Percentiles rank a stretch among this genome's conserved stretches.
Evolutionary conservation across 2,329 filamentous ascomycete species (phyloP).

Genomic region (Periconia sp.): DNA sequence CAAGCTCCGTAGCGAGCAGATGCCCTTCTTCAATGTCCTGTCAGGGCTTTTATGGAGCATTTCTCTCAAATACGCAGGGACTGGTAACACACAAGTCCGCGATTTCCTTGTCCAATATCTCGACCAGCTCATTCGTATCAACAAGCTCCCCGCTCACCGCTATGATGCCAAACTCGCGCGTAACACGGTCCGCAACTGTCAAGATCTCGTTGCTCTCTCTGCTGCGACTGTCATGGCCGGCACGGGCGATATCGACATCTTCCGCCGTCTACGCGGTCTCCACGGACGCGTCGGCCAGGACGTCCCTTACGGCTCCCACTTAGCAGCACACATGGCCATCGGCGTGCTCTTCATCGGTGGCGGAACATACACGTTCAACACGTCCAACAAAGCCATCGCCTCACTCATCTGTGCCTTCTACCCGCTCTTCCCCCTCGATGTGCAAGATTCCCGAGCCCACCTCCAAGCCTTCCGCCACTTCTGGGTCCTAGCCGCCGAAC

Average conservation of each 20-base stretch:
- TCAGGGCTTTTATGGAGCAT: conserved; percentile 80
- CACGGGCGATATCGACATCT: conserved; percentile 82
- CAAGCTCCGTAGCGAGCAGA: conserved; percentile 74
- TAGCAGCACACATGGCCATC: conserved; percentile 89
- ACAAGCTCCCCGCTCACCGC: conserved; percentile 60
- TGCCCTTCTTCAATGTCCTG: conserved; percentile 91
- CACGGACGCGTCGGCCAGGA: conserved; percentile 84
- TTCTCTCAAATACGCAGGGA: conserved; percentile 51
- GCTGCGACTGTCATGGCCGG: conserved; percentile 92
- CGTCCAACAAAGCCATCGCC: conserved; percentile 82
- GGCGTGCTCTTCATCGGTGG: conserved; percentile 89
- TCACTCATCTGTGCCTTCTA: conserved; percentile 90
- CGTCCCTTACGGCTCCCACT: conserved; percentile 88
- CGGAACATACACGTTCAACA: conserved; percentile 88
- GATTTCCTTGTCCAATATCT: conserved; percentile 83
- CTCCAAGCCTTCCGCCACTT: conserved; percentile 96
- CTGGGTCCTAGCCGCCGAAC: conserved; percentile 91
- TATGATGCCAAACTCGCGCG: conserved; percentile 86
- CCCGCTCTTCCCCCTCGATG: conserved; percentile 82
- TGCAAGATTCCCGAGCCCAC: conserved; percentile 93
- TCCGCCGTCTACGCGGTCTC: conserved; percentile 81
- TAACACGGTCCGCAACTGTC: conserved; percentile 84
- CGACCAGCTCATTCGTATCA: conserved; percentile 81
- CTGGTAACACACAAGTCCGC: conserved; percentile 64
- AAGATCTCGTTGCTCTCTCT: conserved; percentile 82